A percentile compares a stretch with the other conserved stretches of the same genome.
Evolutionary conservation across 208 protist genomes (phyloP).

Genomic region (Phytomonas francai): DNA sequence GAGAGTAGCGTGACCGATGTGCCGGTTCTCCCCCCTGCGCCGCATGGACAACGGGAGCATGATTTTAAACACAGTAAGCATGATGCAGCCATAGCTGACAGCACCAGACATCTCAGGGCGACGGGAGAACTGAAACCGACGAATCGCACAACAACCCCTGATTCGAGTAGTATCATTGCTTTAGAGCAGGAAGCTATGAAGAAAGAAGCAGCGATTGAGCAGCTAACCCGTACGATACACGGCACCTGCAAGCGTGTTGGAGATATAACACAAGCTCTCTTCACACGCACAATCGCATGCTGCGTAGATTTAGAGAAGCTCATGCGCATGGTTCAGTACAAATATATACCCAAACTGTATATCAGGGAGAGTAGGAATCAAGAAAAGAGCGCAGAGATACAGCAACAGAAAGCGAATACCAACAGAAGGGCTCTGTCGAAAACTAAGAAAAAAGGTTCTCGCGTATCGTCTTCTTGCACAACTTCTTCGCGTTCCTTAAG

Average conservation of each 20-base stretch:
- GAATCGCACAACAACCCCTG: slow-evolving; percentile 5
- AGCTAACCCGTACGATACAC: slow-evolving; percentile 22
- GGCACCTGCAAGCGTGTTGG: slow-evolving; percentile 34
- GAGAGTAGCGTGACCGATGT: background rate
- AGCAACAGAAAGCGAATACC: background rate
- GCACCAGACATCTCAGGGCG: slow-evolving; percentile 1
- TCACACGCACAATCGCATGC: slow-evolving; percentile 33
- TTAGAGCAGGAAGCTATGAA: slow-evolving; percentile 7
- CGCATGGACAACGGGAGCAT: slow-evolving; percentile 12
- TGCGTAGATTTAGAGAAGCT: slow-evolving; percentile 61
- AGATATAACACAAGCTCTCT: slow-evolving; percentile 30
- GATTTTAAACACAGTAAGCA: background rate
- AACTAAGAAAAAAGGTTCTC: background rate
- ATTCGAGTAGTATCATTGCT: slow-evolving; percentile 1
- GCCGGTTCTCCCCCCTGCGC: background rate
- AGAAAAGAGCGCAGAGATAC: background rate
- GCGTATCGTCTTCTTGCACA: background rate
- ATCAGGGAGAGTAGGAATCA: background rate
- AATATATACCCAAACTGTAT: slow-evolving; percentile 18
- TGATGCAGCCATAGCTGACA: slow-evolving; percentile 6
- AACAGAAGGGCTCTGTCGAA: background rate
- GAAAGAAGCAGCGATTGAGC: slow-evolving; percentile 3
- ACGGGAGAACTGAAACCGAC: background rate
- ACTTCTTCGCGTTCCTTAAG: background rate
- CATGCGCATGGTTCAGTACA: slow-evolving; percentile 33